Evolutionary conservation across 2,329 filamentous ascomycete species (phyloP).

Genomic region (Pyricularia sp.): DNA sequence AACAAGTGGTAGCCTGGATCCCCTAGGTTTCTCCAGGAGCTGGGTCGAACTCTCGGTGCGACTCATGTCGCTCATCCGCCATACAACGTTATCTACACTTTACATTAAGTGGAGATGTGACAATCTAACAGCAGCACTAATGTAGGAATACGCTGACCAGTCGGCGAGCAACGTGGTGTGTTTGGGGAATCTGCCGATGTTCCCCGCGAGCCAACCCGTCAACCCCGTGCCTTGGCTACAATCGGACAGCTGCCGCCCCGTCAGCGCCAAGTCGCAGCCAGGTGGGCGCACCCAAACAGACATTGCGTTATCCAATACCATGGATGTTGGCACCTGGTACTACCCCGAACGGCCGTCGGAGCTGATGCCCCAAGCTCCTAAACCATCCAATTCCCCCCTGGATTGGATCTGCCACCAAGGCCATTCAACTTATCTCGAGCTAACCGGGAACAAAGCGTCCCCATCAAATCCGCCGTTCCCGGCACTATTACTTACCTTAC

Average conservation of each 20-base stretch:
- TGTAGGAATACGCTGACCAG: not conserved
- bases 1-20: not conserved
- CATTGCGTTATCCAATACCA: not conserved
- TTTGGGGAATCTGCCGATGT: not conserved
- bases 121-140: not conserved
- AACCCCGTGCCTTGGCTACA: not conserved
- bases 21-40: not conserved
- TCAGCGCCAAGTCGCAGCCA: not conserved
- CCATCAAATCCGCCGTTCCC: not conserved
- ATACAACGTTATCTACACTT: not conserved
- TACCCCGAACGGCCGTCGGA: not conserved
- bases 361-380: not conserved
- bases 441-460: not conserved
- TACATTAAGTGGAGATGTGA: not conserved
- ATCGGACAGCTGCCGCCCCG: not conserved
- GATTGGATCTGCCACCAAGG: not conserved
- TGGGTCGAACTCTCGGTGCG: not conserved
- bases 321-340: slow-evolving; percentile 1
- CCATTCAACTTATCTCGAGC: not conserved
- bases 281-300: not conserved
- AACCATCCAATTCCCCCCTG: not conserved
- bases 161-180: not conserved
- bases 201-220: slow-evolving; percentile 1
- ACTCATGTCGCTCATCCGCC: not conserved
- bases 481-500: not conserved